phyloP scores from a whole-genome alignment of 106 monocot species.

The Allium sativum region DNA sequence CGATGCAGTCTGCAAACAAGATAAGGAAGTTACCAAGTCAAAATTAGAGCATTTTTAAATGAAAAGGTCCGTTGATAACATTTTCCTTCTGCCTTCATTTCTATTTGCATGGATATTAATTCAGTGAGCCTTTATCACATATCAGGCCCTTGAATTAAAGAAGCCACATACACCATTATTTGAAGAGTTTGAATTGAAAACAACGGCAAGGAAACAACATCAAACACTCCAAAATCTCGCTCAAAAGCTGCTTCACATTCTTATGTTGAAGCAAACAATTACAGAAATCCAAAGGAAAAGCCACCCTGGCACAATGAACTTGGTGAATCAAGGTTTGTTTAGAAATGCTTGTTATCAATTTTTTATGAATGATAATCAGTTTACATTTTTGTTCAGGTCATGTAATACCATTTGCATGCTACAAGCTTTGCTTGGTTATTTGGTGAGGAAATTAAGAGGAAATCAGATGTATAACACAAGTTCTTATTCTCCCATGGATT shows the following conservation, averaged over 20 bases:
- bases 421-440: too few relatives aligned
- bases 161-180: conserved; percentile 91
- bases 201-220: conserved; percentile 27
- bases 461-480: too few relatives aligned
- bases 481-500: too few relatives aligned
- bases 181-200: conserved; percentile 52
- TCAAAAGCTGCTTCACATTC: conserved; percentile 48
- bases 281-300: conserved; percentile 50
- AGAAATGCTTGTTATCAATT: too few relatives aligned
- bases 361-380: too few relatives aligned
- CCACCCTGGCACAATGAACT: conserved; percentile 50
- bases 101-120: neutral
- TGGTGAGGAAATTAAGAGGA: too few relatives aligned
- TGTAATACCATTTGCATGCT: too few relatives aligned
- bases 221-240: conserved; percentile 34
- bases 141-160: conserved; percentile 88
- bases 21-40: conserved; percentile 82
- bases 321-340: too few relatives aligned
- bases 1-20: conserved; percentile 49
- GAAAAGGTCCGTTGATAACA: conserved; percentile 49
- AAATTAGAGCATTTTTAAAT: conserved; percentile 83
- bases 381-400: too few relatives aligned
- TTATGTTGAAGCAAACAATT: conserved; percentile 18
- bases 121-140: neutral
- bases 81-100: too few relatives aligned